phyloP scores from a whole-genome alignment of 768 basidiomycete genomes.

The Calocybe indica region DNA sequence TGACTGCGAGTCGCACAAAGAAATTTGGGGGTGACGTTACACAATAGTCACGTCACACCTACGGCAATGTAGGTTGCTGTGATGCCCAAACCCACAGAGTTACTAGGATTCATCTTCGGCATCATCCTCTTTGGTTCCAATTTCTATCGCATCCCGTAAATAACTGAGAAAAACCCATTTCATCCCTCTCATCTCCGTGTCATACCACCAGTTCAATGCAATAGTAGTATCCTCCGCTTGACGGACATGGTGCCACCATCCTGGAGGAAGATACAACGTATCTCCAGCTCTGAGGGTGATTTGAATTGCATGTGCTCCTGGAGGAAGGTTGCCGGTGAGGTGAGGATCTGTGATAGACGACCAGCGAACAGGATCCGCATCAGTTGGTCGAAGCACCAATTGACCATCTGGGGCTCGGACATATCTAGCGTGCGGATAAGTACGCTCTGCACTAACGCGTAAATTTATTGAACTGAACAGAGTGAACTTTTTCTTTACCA shows the following conservation, averaged over 20 bases:
- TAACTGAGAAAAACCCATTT: conserved; percentile 65
- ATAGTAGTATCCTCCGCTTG: conserved; percentile 61
- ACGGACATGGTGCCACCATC: conserved; percentile 91
- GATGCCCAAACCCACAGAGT: neutral
- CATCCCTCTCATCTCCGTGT: conserved; percentile 68
- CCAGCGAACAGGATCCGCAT: conserved; percentile 60
- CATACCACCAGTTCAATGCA: conserved; percentile 89
- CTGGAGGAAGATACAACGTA: conserved; percentile 82
- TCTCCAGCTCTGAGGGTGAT: conserved; percentile 69
- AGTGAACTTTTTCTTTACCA: conserved; percentile 38
- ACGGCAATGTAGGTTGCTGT: neutral
- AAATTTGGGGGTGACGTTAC: conserved; percentile 8
- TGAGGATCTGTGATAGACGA: conserved; percentile 66
- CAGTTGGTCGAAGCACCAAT: conserved; percentile 21
- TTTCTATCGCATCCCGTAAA: conserved; percentile 33
- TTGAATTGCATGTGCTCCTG: conserved; percentile 56
- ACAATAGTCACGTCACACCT: conserved; percentile 10
- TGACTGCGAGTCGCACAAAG: conserved; percentile 4
- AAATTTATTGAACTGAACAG: neutral
- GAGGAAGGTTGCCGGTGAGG: conserved; percentile 36
- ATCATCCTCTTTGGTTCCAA: too few species aligned
- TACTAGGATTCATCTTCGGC: neutral
- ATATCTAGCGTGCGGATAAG: conserved; percentile 66
- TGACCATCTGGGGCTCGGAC: conserved; percentile 31
- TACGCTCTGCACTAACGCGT: conserved; percentile 35